Base-by-base conservation (phyloP, 2,329 filamentous ascomycete species). In the Immersiporthe knoxdaviesiana region DNA sequence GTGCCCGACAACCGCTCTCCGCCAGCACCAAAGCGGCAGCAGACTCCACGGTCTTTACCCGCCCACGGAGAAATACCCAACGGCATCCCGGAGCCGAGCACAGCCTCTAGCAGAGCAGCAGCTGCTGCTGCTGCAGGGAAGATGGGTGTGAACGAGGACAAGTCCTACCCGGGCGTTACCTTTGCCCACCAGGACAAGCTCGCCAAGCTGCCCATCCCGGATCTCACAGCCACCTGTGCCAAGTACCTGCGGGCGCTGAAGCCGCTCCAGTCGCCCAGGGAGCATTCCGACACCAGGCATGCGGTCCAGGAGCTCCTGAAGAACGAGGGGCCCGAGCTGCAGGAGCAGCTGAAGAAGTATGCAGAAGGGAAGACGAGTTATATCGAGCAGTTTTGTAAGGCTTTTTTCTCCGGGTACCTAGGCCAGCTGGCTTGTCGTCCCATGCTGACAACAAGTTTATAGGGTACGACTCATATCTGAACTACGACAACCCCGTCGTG, bases 401-500 rank as follows among this genome's bases (percentile, higher is more conserved):
- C 44, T 58, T 14, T 41, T 8, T 30, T 8, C 24, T 35, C 8
- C 10, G 8, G 8, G 35, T 35, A 35, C 35, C 8, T 30, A 8
- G 24, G 50, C 27, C 11, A 4, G 6, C 52, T 66, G 30, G 16
- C 16, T n/a, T 10, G 16, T 16, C 24, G 16, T 65, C 62, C 74
- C 65, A 76, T 70, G 50, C 75, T 78, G 47, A 76, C 72, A 5
- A 24, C 44, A 59, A n/a, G n/a, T n/a, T n/a, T 4, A 56, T 58
- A 71, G 94, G 94, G 96, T 98, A 98, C 78, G 96, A 99, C 79
- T 98, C 96, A 39, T 99, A 98, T 77, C 85, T 99, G 72, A 98
- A 98, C 81, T 99, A 91, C 77, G 96, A 98, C 78, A 98, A 97
- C 76, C 94, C 96, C 0, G 96, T 99, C 54, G 96, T 99, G 54